Percentiles rank a stretch among this genome's conserved stretches.
Evolutionary conservation across 2,329 filamentous ascomycete genomes (phyloP).

Genomic region (Verticillium albo-atrum): DNA sequence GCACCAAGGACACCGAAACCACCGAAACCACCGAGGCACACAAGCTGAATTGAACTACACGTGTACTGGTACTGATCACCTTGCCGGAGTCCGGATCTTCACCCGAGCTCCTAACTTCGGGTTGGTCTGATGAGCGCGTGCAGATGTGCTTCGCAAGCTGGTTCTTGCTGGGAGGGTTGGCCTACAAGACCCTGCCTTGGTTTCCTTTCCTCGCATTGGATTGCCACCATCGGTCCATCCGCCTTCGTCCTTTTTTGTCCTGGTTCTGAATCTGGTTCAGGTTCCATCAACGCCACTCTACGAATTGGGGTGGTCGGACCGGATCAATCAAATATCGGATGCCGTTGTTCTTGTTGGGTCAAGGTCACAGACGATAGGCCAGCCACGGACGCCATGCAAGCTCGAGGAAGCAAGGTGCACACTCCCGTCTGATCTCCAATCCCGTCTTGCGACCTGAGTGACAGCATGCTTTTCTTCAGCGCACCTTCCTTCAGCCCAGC

Average conservation of each 20-base stretch:
- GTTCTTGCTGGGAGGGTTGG: not conserved
- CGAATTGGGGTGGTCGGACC: not conserved
- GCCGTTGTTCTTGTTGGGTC: not conserved
- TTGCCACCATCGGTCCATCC: not conserved
- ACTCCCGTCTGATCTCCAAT: not conserved
- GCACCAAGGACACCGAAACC: not conserved
- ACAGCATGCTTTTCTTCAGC: not conserved
- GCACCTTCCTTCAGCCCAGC: not conserved
- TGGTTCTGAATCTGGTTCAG: not conserved
- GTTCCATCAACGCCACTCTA: too few relatives aligned
- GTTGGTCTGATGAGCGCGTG: not conserved
- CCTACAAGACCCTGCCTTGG: not conserved
- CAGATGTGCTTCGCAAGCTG: not conserved
- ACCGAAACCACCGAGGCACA: too few relatives aligned
- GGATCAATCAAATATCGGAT: not conserved
- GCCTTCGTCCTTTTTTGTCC: not conserved
- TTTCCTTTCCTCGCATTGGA: not conserved
- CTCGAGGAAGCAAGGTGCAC: not conserved
- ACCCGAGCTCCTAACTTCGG: not conserved
- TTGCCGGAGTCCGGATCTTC: not conserved
- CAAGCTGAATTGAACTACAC: too few relatives aligned
- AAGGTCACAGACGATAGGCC: not conserved
- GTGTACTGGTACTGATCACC: too few relatives aligned
- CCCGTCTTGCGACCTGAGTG: not conserved
- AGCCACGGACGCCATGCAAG: not conserved